A percentile compares a stretch with the other conserved stretches of the same genome.
phyloP scores from a whole-genome alignment of 1,284 basidiomycete species.

The Takashimella koratensis region DNA sequence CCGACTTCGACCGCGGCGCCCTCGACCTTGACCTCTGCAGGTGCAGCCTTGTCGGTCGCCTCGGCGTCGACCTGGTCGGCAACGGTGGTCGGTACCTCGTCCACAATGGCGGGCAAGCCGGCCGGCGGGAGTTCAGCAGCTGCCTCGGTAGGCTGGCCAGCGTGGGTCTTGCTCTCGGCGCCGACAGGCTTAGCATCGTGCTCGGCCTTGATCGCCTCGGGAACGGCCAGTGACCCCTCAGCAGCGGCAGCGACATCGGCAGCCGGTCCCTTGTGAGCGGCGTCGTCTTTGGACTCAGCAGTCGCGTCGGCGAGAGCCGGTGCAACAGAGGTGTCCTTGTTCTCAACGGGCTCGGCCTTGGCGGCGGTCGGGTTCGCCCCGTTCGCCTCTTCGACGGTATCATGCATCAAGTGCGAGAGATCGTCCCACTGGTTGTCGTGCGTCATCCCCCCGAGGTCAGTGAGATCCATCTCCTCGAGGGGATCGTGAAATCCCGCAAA shows the following conservation, averaged over 20 bases:
- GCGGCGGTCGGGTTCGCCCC: no score
- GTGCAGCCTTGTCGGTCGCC: not conserved
- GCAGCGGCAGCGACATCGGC: not conserved
- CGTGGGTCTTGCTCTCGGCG: not conserved
- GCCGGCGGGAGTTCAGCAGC: not conserved
- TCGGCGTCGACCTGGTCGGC: not conserved
- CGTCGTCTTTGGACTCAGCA: conserved; percentile 23
- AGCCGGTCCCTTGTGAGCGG: not conserved
- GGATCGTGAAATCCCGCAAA: conserved; percentile 37
- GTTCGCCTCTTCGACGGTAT: not conserved
- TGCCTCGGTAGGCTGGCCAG: not conserved
- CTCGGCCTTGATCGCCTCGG: not conserved
- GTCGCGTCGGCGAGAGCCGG: not conserved
- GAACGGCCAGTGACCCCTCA: not conserved
- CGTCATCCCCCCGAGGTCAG: conserved; percentile 28
- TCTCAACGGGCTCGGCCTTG: not conserved
- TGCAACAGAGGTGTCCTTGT: not conserved
- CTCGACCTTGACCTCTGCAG: not conserved
- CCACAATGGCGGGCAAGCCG: not conserved
- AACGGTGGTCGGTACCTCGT: not conserved
- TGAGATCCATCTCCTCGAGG: conserved; percentile 26
- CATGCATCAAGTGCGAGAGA: conserved; percentile 11
- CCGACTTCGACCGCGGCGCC: not conserved
- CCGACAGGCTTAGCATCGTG: not conserved
- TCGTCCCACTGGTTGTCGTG: conserved; percentile 34